These are phyloP conservation scores for Iris pallida DNA, from an alignment of 116 monocot species.

Conservation along the genomic window DNA sequence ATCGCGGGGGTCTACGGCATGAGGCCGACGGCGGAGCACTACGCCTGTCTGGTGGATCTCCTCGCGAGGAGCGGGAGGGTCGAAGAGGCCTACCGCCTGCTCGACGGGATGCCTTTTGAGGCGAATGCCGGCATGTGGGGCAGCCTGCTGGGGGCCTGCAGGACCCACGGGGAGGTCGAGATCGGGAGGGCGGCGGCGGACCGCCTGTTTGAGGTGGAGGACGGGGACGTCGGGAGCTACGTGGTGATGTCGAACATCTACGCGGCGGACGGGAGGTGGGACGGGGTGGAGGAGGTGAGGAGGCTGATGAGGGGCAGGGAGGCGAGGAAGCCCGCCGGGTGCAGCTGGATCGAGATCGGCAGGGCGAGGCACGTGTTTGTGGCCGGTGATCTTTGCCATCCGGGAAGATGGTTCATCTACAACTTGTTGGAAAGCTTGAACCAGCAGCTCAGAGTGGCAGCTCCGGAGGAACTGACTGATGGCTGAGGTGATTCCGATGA, in stretches of 20 bases:
- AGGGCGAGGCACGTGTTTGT: slow-evolving; percentile 45
- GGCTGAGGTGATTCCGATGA: no score
- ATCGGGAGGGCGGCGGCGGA: slow-evolving; percentile 48
- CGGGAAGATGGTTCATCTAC: slow-evolving; percentile 31
- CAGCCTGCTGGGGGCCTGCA: slow-evolving; percentile 50
- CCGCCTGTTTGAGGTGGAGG: slow-evolving; percentile 37
- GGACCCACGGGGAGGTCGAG: slow-evolving; percentile 47
- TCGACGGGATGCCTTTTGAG: slow-evolving; percentile 41
- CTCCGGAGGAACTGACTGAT: no score
- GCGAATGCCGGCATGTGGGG: slow-evolving; percentile 61
- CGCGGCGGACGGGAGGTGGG: slow-evolving; percentile 61
- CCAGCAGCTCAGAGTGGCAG: slow-evolving; percentile 15
- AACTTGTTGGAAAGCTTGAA: slow-evolving; percentile 14
- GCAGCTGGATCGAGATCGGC: slow-evolving; percentile 73
- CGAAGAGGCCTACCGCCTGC: slow-evolving; percentile 54
- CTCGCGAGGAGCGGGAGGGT: slow-evolving; percentile 56
- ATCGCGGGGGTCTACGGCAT: slow-evolving; percentile 30
- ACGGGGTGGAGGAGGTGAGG: slow-evolving; percentile 59
- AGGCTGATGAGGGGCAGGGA: slow-evolving; percentile 49
- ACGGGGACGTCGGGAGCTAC: slow-evolving; percentile 52
- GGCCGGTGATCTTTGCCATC: slow-evolving; percentile 56
- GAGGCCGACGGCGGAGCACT: slow-evolving; percentile 56
- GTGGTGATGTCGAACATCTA: slow-evolving; percentile 78
- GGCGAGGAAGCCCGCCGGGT: slow-evolving; percentile 60
- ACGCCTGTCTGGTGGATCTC: slow-evolving; percentile 65